Conservation (phyloP, 2,329 filamentous ascomycete genomes). For the Colletotrichum echinochloae region DNA sequence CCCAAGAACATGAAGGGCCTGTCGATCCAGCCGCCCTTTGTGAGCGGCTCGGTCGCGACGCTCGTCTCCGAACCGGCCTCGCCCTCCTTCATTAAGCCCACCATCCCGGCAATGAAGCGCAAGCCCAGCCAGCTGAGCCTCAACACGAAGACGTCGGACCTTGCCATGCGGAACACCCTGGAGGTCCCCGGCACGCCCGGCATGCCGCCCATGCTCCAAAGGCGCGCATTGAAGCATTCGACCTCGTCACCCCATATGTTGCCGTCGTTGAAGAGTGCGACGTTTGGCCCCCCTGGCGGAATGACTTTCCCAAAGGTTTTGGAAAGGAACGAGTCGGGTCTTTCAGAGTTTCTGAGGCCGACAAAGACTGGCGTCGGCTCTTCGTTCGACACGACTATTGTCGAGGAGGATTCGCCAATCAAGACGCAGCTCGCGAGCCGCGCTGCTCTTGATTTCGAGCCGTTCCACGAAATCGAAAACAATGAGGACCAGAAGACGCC, state of each 20-base stretch:
- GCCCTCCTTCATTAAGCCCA: constrained; percentile 84
- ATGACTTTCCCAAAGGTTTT: constrained; percentile 73
- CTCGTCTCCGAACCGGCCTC: constrained; percentile 75
- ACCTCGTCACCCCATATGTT: constrained; percentile 76
- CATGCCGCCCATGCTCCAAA: constrained; percentile 69
- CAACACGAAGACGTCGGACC: constrained; percentile 75
- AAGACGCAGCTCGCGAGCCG: constrained; percentile 72
- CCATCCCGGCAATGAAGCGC: constrained; percentile 76
- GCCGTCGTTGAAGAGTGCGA: constrained; percentile 67
- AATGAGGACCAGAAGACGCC: constrained; percentile 85
- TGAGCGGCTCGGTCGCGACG: constrained; percentile 55
- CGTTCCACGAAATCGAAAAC: constrained; percentile 74
- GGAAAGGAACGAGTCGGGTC: constrained; percentile 69
- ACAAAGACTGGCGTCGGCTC: constrained; percentile 56
- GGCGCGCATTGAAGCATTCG: constrained; percentile 74
- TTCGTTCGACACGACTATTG: constrained; percentile 58
- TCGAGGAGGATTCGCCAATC: constrained; percentile 70
- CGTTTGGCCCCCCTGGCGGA: constrained; percentile 70
- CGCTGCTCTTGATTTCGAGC: constrained; percentile 68
- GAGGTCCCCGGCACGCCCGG: constrained; percentile 68
- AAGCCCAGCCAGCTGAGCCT: constrained; percentile 84
- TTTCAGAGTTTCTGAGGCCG: constrained; percentile 69
- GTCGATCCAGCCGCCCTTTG: constrained; percentile 76
- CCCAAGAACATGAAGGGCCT: constrained; percentile 87
- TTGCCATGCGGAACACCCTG: constrained; percentile 61